phyloP scores from a whole-genome alignment of 1,284 basidiomycete genomes.

The Cryptococcus floricola region DNA sequence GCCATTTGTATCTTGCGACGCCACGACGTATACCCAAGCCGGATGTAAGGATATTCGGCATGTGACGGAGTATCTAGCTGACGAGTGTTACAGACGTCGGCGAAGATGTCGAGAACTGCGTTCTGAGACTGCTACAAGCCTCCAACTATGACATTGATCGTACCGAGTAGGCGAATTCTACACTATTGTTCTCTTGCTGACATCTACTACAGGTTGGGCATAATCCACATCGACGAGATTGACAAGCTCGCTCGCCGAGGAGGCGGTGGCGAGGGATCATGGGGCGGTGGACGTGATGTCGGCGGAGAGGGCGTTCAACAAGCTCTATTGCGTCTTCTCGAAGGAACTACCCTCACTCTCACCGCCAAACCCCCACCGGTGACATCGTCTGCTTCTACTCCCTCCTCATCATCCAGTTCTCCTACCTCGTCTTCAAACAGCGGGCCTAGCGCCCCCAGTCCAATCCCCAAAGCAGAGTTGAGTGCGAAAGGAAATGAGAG shows the following conservation, averaged over 20 bases:
- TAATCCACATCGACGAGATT: slow-evolving; percentile 93
- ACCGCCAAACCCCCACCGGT: slow-evolving; percentile 56
- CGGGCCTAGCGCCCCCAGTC: background rate
- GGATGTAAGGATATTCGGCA: slow-evolving; percentile 40
- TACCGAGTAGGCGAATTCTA: slow-evolving; percentile 36
- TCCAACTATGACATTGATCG: slow-evolving; percentile 80
- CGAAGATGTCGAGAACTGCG: slow-evolving; percentile 87
- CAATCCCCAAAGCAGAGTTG: slow-evolving; percentile 16
- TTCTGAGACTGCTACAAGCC: slow-evolving; percentile 77
- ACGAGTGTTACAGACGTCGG: slow-evolving; percentile 66
- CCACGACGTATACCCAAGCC: slow-evolving; percentile 51
- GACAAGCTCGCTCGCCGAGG: slow-evolving; percentile 81
- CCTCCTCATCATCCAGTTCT: slow-evolving; percentile 4
- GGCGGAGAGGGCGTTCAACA: slow-evolving; percentile 96
- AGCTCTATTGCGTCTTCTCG: slow-evolving; percentile 83
- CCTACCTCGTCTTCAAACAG: background rate
- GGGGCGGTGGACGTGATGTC: slow-evolving; percentile 71
- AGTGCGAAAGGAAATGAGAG: slow-evolving; percentile 12
- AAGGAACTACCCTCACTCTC: slow-evolving; percentile 78
- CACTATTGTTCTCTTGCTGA: slow-evolving; percentile 52
- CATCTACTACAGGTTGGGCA: slow-evolving; percentile 62
- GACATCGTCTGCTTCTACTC: slow-evolving; percentile 12
- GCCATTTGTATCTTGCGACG: slow-evolving; percentile 66
- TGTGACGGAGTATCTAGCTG: slow-evolving; percentile 10
- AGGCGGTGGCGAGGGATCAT: slow-evolving; percentile 53